Base-by-base conservation (phyloP, 2,329 filamentous ascomycete genomes). In the Botrytis tulipae region DNA sequence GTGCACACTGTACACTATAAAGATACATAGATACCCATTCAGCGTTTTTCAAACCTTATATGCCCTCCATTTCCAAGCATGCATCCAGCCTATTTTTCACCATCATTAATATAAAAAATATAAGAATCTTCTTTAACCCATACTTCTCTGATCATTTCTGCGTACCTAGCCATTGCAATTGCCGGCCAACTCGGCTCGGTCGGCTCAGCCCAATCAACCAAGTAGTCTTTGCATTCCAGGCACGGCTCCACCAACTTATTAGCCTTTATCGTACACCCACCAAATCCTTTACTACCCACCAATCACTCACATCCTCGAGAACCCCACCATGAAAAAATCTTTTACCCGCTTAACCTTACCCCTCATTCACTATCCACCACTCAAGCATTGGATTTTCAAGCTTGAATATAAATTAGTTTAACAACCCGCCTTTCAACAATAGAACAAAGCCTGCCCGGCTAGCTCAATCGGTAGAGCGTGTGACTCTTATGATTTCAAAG, bases 381-480 rank as follows among this genome's bases (percentile, higher is more conserved):
- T 29, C 51, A 57, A 57, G 18, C 42, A 7, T 44, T 44, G 16
- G 0, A 18, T 18, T 44, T 2, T 18, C 5, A 18, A 18, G 1
- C 1, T 7, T n/a, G 12, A n/a, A n/a, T n/a, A 54, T 7, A n/a
- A n/a, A 44, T 18, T 4, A n/a, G 29, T 10, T 14, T 6, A 54
- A 54, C 20, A 7, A 7, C 14, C n/a, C n/a, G n/a, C n/a, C n/a
- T n/a, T n/a, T 10, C 35, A 61, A 40, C 32, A 35, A 6, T 4
- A 22, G 0, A 20, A 22, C 37, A 66, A 46, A 72, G 71, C 66
- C 66, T 63, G 75, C 77, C 77, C 75, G 76, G 77, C 73, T 78
- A 79, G 78, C 78, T 79, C 78, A 79, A 79, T 79, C 78, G 78
- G 78, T 79, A 79, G 78, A 79, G 78, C 78, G 78, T 80, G 77